These are phyloP conservation scores for Heliamphora exappendiculata DNA, from an alignment of 148 eudicot genomes.

Conservation along the genomic window DNA sequence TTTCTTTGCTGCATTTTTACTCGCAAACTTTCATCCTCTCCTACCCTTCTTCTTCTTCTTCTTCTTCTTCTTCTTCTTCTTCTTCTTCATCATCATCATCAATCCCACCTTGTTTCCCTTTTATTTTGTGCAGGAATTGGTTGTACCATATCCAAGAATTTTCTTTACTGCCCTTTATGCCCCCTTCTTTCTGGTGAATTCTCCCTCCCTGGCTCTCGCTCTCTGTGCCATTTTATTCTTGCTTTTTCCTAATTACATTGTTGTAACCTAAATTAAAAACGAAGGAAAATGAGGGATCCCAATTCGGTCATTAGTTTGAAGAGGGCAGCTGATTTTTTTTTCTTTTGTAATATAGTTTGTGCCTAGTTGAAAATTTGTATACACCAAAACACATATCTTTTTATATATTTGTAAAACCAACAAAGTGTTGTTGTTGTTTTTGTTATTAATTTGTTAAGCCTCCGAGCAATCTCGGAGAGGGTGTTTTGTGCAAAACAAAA, in stretches of 20 bases:
- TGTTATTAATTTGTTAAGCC: conserved; percentile 5
- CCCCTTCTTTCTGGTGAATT: conserved; percentile 34
- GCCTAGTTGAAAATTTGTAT: conserved; percentile 5
- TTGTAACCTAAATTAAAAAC: conserved; percentile 12
- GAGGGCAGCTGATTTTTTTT: conserved; percentile 17
- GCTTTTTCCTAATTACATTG: conserved; percentile 15
- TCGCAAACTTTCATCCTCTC: neutral
- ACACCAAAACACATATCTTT: neutral
- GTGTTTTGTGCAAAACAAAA: conserved; percentile 20
- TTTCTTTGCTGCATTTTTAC: neutral
- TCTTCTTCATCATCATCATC: neutral
- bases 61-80: neutral
- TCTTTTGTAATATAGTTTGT: conserved; percentile 27
- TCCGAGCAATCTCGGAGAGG: conserved; percentile 35
- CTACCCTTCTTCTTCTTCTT: neutral
- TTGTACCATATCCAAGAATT: no score
- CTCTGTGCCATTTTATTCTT: conserved; percentile 7
- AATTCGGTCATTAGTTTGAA: conserved; percentile 25
- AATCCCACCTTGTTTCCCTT: no score
- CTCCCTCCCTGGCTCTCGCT: conserved; percentile 3
- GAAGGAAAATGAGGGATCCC: conserved; percentile 37
- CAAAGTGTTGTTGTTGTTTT: conserved; percentile 13
- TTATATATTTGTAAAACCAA: neutral
- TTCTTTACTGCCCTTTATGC: conserved; percentile 14
- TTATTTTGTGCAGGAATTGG: no score